phyloP scores from a whole-genome alignment of 164 flowering plant species.

The Nymphaea thermarum region DNA sequence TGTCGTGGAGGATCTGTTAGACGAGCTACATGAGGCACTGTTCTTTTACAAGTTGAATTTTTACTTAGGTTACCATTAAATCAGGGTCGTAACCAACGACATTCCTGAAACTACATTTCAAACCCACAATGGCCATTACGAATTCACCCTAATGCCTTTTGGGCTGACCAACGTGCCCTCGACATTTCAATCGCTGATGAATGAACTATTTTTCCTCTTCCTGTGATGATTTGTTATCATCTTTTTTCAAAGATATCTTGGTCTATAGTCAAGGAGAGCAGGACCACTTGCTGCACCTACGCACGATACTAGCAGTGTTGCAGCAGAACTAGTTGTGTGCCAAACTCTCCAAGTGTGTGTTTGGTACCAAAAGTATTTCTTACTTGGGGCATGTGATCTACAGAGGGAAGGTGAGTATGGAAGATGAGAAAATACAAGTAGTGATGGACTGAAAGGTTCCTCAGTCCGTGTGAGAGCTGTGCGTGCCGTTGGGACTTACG shows the following conservation, averaged over 20 bases:
- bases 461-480: too few species aligned
- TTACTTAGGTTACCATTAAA: not conserved
- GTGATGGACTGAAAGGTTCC: too few species aligned
- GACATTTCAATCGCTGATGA: not conserved
- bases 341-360: not conserved
- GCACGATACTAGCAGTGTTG: not conserved
- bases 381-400: too few species aligned
- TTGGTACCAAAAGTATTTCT: too few species aligned
- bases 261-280: not conserved
- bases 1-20: not conserved
- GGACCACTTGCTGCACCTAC: not conserved
- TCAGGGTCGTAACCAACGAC: not conserved
- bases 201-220: not conserved
- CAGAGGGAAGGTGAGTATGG: too few species aligned
- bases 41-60: constrained; percentile 2
- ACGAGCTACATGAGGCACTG: not conserved
- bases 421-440: too few species aligned
- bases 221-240: not conserved
- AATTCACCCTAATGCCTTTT: not conserved
- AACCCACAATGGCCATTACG: not conserved
- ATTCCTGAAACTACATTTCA: not conserved
- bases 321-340: not conserved
- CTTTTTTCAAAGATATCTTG: constrained; percentile 1
- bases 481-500: too few species aligned
- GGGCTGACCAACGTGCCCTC: not conserved